Percentiles rank a stretch among this genome's conserved stretches.
phyloP scores from a whole-genome alignment of 164 flowering plant species.

The Magnolia kwangsiensis region DNA sequence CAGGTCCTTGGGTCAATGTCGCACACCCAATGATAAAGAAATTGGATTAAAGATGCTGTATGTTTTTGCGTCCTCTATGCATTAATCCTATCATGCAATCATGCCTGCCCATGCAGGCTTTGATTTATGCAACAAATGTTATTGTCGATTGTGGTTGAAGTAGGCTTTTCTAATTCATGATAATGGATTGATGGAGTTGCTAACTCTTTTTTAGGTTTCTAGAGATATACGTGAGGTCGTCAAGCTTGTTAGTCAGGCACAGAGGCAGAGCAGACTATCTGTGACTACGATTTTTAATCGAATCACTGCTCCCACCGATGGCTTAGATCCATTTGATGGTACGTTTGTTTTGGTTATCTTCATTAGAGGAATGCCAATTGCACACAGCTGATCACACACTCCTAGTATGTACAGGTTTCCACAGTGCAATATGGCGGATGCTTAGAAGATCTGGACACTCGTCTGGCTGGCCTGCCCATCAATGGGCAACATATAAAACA shows the following conservation, averaged over 20 bases:
- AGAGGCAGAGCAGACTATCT: constrained; percentile 56
- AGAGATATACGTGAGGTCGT: constrained; percentile 79
- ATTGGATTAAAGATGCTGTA: background rate
- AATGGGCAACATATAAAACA: too few relatives aligned
- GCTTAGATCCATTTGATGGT: constrained; percentile 91
- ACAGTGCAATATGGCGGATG: too few relatives aligned
- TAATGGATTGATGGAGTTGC: background rate
- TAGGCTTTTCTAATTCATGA: background rate
- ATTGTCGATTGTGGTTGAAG: background rate
- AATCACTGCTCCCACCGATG: constrained; percentile 45
- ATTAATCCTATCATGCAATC: background rate
- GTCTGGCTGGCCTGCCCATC: too few relatives aligned
- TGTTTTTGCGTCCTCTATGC: background rate
- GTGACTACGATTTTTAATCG: constrained; percentile 67
- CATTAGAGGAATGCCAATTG: background rate
- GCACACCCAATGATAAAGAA: too few relatives aligned
- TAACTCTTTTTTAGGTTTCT: constrained; percentile 44
- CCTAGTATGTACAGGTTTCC: too few relatives aligned
- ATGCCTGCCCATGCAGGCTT: background rate
- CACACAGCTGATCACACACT: too few relatives aligned
- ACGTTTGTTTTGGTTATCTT: background rate
- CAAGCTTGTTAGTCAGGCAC: constrained; percentile 79
- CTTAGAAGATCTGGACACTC: too few relatives aligned
- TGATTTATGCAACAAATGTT: background rate
- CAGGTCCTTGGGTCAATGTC: background rate